Base-by-base conservation (phyloP, 139 green algal genomes). In the Picochlorum sp. region DNA sequence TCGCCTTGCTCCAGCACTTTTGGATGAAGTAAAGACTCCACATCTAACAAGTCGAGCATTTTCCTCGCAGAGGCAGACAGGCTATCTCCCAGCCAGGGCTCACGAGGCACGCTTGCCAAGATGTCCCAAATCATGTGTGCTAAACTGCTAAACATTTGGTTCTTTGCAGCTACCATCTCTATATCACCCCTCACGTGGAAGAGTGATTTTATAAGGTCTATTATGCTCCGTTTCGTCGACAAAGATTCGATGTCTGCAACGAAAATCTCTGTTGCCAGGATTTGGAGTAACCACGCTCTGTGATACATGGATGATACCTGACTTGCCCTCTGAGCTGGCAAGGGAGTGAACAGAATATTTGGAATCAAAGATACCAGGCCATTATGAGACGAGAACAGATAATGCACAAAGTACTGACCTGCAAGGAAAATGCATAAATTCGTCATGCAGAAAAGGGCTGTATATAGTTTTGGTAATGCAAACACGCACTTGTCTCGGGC, bases 221-320 rank as follows among this genome's bases (percentile, higher is more conserved):
- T 26, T 21, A 24, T 20, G n/a, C 6, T 26, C 47, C 5, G 4
- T 54, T 21, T 54, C 11, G 47, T 54, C 6, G 18, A 54, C 18
- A 54, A 54, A 20, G 7, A 26, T 54, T 21, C 75, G 23, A 61
- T 3, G 52, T 82, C 74, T n/a, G n/a, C 47, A 13, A 54, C 18
- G 11, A 54, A 54, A 54, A 54, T 54, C n/a, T 24, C 47, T 54
- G n/a, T 54, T 16, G 64, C 74, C 4, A 66, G 44, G 18, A 87
- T 68, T 65, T 79, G 68, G 26, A 88, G 67, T n/a, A 80, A 58
- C 62, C 63, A 76, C 15, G 80, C 78, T 3, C 65, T 59, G 50
- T 79, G 73, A 57, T 85, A 71, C 67, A 88, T 62, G 16, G 64
- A 56, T 0, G 69, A 58, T 4, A 46, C 58, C 2, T 52, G 47